Evolutionary conservation across 805 yeast genomes (phyloP).

Genomic region (Suhomyces pyralidae): DNA sequence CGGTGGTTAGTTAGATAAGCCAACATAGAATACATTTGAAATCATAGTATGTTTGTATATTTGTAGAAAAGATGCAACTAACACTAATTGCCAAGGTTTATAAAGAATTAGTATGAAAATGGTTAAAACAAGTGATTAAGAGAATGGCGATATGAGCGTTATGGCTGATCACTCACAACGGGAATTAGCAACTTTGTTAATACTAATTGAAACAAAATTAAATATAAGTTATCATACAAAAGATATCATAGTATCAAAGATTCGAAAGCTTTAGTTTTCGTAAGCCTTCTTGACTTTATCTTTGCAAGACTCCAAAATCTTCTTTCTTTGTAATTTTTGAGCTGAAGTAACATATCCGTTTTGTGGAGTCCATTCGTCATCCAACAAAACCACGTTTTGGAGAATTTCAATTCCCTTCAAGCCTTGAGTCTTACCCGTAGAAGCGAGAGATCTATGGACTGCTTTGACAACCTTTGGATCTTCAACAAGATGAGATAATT

Average conservation of each 20-base stretch:
- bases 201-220: not conserved
- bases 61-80: not conserved
- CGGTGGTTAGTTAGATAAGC: constrained; percentile 8
- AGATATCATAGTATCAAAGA: not conserved
- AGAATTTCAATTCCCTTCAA: constrained; percentile 82
- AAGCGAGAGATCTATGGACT: constrained; percentile 56
- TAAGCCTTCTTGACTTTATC: constrained; percentile 68
- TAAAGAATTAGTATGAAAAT: not conserved
- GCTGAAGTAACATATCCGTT: constrained; percentile 93
- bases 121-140: not conserved
- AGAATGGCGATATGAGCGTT: not conserved
- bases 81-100: not conserved
- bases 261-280: constrained; percentile 2
- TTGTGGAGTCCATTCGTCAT: constrained; percentile 98
- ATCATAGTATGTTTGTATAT: not conserved
- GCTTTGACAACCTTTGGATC: constrained; percentile 55
- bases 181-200: not conserved
- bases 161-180: not conserved
- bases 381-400: constrained; percentile 71
- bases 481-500: constrained; percentile 47
- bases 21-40: not conserved
- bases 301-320: constrained; percentile 70
- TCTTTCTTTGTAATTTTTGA: constrained; percentile 91
- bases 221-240: not conserved
- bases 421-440: constrained; percentile 79